Evolutionary conservation across 768 basidiomycete genomes (phyloP).

Genomic region (Mycena epipterygia): DNA sequence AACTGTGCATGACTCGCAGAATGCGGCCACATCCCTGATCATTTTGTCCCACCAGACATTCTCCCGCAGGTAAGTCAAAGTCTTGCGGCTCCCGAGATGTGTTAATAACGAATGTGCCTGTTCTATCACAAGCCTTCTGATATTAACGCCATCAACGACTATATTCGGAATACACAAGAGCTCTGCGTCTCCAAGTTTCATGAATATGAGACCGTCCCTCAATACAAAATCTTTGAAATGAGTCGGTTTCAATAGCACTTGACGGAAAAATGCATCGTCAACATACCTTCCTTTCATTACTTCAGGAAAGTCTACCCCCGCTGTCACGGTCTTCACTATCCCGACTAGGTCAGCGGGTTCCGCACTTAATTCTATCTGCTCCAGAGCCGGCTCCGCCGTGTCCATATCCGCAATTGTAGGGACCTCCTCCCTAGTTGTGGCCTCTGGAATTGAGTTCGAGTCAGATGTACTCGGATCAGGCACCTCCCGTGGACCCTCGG

Average conservation of each 20-base stretch:
- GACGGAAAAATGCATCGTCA: conserved; percentile 46
- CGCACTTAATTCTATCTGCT: neutral
- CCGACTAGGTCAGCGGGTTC: neutral
- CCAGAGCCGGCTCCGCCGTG: too few species aligned
- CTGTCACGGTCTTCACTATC: neutral
- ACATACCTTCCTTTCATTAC: conserved; percentile 32
- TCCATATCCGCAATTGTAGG: too few species aligned
- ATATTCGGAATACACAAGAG: conserved; percentile 43
- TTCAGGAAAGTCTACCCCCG: neutral
- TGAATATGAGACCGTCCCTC: conserved; percentile 37
- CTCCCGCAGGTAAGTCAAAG: conserved; percentile 34
- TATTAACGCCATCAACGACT: conserved; percentile 1
- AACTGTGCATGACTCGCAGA: neutral
- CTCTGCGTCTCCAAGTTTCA: conserved; percentile 6
- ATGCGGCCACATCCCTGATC: conserved; percentile 14
- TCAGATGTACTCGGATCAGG: neutral
- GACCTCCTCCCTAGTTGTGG: too few species aligned
- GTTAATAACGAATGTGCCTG: conserved; percentile 53
- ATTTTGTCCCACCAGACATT: conserved; percentile 30
- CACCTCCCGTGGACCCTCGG: neutral
- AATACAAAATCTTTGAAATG: conserved; percentile 44
- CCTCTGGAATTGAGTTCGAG: too few species aligned
- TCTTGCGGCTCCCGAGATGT: conserved; percentile 49
- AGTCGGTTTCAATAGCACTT: conserved; percentile 38
- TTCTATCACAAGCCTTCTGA: conserved; percentile 43